Percentiles rank a stretch among this genome's conserved stretches.
These are phyloP conservation scores for Chionographis japonica DNA, from an alignment of 106 monocot genomes.

Conservation along the genomic window DNA sequence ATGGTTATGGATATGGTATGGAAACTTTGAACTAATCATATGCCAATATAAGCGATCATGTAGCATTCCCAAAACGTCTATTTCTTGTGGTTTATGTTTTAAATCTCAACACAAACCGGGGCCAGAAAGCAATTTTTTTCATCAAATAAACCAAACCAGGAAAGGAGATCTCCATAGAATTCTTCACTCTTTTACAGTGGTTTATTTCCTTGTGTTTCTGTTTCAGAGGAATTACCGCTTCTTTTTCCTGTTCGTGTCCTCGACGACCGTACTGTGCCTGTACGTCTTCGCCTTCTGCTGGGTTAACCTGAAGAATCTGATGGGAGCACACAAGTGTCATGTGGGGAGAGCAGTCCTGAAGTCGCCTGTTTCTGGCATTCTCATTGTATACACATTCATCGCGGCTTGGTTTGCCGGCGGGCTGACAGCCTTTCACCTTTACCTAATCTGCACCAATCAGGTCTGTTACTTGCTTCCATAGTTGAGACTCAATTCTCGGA, in stretches of 20 bases:
- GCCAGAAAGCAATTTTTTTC: too few relatives aligned
- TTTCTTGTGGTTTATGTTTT: too few relatives aligned
- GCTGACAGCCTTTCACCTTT: conserved; percentile 57
- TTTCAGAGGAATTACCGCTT: conserved; percentile 63
- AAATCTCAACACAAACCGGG: too few relatives aligned
- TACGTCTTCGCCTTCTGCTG: conserved; percentile 65
- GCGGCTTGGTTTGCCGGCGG: conserved; percentile 64
- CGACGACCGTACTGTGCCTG: conserved; percentile 46
- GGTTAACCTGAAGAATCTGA: conserved; percentile 49
- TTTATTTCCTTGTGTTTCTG: not conserved
- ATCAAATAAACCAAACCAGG: too few relatives aligned
- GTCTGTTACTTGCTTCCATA: conserved; percentile 10
- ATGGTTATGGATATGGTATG: too few relatives aligned
- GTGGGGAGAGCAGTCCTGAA: conserved; percentile 35
- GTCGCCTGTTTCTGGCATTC: conserved; percentile 53
- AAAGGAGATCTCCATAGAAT: too few relatives aligned
- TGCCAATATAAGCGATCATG: too few relatives aligned
- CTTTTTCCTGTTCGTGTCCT: conserved; percentile 55
- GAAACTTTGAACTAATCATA: too few relatives aligned
- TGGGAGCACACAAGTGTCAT: conserved; percentile 26
- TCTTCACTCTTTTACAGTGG: too few relatives aligned
- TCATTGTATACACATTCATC: conserved; percentile 57
- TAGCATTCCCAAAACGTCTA: too few relatives aligned
- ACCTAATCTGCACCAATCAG: conserved; percentile 63
- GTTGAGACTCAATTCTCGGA: too few relatives aligned